Evolutionary conservation across 1,139 yeast genomes (phyloP), one percentile per base, ranked within the genome.

Genomic region (Protomyces pachydermus): DNA sequence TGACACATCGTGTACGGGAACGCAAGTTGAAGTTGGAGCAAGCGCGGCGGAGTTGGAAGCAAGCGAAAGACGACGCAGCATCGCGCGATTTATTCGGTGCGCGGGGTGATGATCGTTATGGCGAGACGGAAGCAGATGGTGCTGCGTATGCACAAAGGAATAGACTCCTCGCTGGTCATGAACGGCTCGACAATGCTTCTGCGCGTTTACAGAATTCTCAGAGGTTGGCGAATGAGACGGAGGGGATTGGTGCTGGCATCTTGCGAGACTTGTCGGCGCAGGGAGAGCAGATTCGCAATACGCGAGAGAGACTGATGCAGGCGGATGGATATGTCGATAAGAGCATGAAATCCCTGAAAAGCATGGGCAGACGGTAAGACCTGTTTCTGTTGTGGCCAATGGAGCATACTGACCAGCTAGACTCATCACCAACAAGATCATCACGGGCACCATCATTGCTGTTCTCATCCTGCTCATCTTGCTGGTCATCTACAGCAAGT

Each of bases 291-390:
- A 84, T 95, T 61, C 77, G 83, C 58, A 91, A 91, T 69, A 84
- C 97, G 16, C 82, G 98, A 73, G 77, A 77, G 58, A 70, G 68
- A 57, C 79, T 95, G 61, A 82, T 83, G 76, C 95, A 91, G 68
- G 98, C 98, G 0, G 98, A 95, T 73, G 84, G 88, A 0, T 91
- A 91, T 72, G 96, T 95, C 62, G 98, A 93, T 75, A 86, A 87
- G 73, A 86, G 95, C 64, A 83, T 95, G 66, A 83, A 88, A 66
- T 95, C 98, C 0, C 79, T 95, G 72, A 86, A 90, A 71, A 82
- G 90, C 25, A 95, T 95, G 98, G 87, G 97, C 37, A 82, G 98
- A 75, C 69, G 77, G 74, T 72, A 64, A 63, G 71, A 35, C 23
- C 10, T n/a, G 45, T 14, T 16, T 2, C 16, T 23, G 0, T 6